These are phyloP conservation scores for Umbelopsis sp. DNA, from an alignment of 371 early-diverging fungal genomes.

Conservation along the genomic window DNA sequence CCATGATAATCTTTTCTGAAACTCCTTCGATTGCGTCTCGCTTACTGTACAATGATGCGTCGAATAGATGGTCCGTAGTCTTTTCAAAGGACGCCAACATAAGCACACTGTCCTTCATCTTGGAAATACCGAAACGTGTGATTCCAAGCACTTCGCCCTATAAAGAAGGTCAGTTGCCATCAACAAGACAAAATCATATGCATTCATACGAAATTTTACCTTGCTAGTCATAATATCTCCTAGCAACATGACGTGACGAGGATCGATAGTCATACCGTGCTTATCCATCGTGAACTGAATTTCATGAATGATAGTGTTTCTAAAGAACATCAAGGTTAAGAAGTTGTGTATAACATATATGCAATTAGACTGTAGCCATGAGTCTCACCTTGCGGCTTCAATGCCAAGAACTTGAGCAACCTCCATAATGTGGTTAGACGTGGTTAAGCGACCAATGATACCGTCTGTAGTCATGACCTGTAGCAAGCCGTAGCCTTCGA, in stretches of 20 bases:
- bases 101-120: conserved; percentile 99
- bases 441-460: conserved; percentile 81
- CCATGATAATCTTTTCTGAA: conserved; percentile 98
- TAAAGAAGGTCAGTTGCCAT: background rate
- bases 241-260: conserved; percentile 96
- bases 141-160: conserved; percentile 98
- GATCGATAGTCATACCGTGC: conserved; percentile 98
- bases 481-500: conserved; percentile 95
- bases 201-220: conserved; percentile 22
- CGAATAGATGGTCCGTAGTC: conserved; percentile 99
- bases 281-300: conserved; percentile 87
- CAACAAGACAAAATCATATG: background rate
- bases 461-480: conserved; percentile 91
- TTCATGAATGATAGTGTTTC: conserved; percentile 83
- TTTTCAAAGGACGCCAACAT: conserved; percentile 99
- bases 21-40: conserved; percentile 96
- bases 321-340: conserved; percentile 8
- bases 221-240: conserved; percentile 99
- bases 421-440: conserved; percentile 96
- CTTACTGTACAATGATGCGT: conserved; percentile 95
- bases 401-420: conserved; percentile 94
- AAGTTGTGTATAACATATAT: background rate
- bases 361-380: background rate
- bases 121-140: conserved; percentile 98
- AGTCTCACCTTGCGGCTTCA: conserved; percentile 83